Evolutionary conservation across 768 basidiomycete species (phyloP), one percentile per base, ranked within the genome.

Genomic region (Tricholoma sp.): DNA sequence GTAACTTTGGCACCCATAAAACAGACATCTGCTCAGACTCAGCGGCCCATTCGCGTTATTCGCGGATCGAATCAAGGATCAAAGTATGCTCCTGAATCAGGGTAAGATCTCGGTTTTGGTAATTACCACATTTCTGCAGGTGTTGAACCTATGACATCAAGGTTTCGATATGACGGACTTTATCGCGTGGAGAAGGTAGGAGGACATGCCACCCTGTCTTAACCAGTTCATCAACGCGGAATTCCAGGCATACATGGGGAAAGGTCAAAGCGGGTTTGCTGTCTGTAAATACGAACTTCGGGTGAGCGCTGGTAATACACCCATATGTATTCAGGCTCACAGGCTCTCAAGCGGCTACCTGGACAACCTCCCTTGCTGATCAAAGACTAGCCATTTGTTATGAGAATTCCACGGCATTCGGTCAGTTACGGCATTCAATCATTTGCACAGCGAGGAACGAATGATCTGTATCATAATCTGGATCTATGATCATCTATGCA

Each of bases 101-200:
- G 74, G 69, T 76, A 61, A 46, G 67, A 32, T 4, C 8, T 5
- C 24, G 24, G 4, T 32, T 32, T 32, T 3, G 31, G n/a, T 18
- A 2, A 41, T 37, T 55, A 50, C 49, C 4, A 53, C 19, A 41
- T 22, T 45, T 11, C 12, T 1, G 9, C 3, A 16, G 9, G 24
- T 10, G 55, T 52, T 50, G 31, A 45, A 50, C 37, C 32, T 21
- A 21, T 5, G 55, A 50, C 32, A 4, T 35, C 7, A 47, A 75
- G 75, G 7, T 76, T 74, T 55, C 76, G 76, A 11, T 79, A 77
- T 55, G 76, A 78, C 57, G 76, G 77, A 11, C 67, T 77, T 11
- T 79, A 79, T 61, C 55, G 50, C 9, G 74, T 78, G 4, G 64
- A 67, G 16, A 64, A 63, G 55, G 77, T 76, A 43, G 22, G 69